Conservation (phyloP, 495 filamentous ascomycete species). For the Trichocladium uniseriatum region DNA sequence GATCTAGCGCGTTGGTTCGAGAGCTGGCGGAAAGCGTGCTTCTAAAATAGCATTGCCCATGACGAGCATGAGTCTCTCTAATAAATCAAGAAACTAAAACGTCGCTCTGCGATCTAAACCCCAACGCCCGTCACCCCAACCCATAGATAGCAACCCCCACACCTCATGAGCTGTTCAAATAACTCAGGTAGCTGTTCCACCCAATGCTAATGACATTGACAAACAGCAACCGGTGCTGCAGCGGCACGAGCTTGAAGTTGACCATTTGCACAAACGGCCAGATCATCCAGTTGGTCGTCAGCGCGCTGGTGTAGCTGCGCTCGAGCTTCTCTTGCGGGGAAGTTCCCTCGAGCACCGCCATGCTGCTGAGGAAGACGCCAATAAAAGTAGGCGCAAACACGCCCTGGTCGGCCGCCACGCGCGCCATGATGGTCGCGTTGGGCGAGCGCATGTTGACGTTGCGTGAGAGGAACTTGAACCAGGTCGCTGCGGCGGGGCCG, state of each 20-base stretch:
- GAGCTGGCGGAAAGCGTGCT: not conserved
- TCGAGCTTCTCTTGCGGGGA: conserved; percentile 61
- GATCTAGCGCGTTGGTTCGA: not conserved
- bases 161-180: conserved; percentile 50
- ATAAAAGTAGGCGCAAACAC: conserved; percentile 78
- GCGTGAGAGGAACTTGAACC: conserved; percentile 68
- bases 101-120: too few relatives aligned
- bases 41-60: not conserved
- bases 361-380: conserved; percentile 69
- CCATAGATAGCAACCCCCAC: not conserved
- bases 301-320: conserved; percentile 54
- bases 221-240: conserved; percentile 76
- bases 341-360: conserved; percentile 80
- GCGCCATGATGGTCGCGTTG: conserved; percentile 64
- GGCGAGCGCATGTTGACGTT: conserved; percentile 54
- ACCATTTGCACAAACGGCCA: conserved; percentile 87
- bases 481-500: conserved; percentile 80
- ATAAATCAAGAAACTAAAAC: too few relatives aligned
- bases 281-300: conserved; percentile 80
- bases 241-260: conserved; percentile 85
- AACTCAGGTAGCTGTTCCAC: conserved; percentile 95
- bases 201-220: conserved; percentile 77
- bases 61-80: not conserved
- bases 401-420: conserved; percentile 76
- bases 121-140: too few relatives aligned